Conservation (phyloP, 2,329 filamentous ascomycete genomes). For the Leptographium wingfieldii region DNA sequence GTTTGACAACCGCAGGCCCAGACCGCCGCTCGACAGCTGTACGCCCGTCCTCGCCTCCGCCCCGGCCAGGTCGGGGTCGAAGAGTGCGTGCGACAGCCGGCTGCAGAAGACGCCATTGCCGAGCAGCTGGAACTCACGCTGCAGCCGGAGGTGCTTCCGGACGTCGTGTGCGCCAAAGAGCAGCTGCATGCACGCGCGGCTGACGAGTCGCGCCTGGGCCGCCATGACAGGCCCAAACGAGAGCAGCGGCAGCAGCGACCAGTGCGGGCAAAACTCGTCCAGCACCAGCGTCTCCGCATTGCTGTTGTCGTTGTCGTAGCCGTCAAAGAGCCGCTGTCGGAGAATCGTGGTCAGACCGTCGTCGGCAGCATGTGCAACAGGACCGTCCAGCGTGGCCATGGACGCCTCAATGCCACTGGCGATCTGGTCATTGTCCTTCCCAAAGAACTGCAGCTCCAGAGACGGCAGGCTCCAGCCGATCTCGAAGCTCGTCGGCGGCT, state of each 20-base stretch:
- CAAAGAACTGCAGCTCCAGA: constrained; percentile 32
- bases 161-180: constrained; percentile 66
- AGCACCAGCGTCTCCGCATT: background rate
- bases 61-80: constrained; percentile 69
- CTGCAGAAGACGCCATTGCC: constrained; percentile 76
- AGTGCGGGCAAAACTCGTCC: constrained; percentile 35
- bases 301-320: constrained; percentile 1
- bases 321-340: constrained; percentile 24
- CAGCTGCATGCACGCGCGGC: constrained; percentile 59
- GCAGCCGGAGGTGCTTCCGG: constrained; percentile 57
- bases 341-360: constrained; percentile 29
- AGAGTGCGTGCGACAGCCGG: constrained; percentile 68
- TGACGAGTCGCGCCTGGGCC: constrained; percentile 65
- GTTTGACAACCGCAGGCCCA: constrained; percentile 73
- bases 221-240: constrained; percentile 65
- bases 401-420: constrained; percentile 36
- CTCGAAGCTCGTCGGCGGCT: background rate
- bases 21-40: constrained; percentile 56
- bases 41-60: constrained; percentile 59
- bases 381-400: constrained; percentile 31
- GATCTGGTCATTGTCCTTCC: constrained; percentile 32
- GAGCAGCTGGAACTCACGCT: constrained; percentile 70
- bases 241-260: constrained; percentile 50
- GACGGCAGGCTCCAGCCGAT: background rate
- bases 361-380: constrained; percentile 14